Base-by-base conservation (phyloP, 148 eudicot species). In the Fagopyrum esculentum region DNA sequence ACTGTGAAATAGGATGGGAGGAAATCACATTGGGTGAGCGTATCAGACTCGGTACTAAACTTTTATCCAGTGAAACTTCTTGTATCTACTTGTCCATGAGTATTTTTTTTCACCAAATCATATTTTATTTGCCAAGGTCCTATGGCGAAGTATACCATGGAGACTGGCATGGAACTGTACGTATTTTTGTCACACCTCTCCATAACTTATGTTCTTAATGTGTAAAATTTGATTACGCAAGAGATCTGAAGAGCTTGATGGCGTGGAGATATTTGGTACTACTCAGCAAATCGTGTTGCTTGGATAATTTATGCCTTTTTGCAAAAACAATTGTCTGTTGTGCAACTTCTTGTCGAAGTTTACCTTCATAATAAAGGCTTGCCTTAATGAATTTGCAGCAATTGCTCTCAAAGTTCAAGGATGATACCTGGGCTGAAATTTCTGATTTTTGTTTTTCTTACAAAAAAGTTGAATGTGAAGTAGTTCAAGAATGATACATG, bases 91-190 rank as follows among this genome's bases (percentile, higher is more conserved):
- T 45, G 43, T 46, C 9, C 3, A 45, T 47, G 30, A 54, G 73
- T 46, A 15, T 51, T 47, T 50, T 15, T 52, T 12, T 55, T 76
- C 40, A 74, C 48, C 46, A 51, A 26, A n/a, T n/a, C 13, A 66
- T 66, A 13, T 16, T 51, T 78, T 73, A 49, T 69, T 66, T 71
- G 77, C 52, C 79, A 93, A 97, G 98, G 75, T 93, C 98, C 71
- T 90, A 91, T 71, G 98, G 98, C n/a, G 98, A 94, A 85, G 98
- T 94, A 12, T 94, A 91, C 77, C 97, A 85, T 74, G 97, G 96
- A 75, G 97, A 94, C 74, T 94, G 97, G 98, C 97, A 83, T 87
- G 98, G 96, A 87, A 94, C 97, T 77, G 98, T 94, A 79, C 85
- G 98, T 91, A 80, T 73, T 26, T 45, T 11, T 48, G 51, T 30